Conservation (phyloP, 768 basidiomycete species). For the Holtermanniella nyarrowii region DNA sequence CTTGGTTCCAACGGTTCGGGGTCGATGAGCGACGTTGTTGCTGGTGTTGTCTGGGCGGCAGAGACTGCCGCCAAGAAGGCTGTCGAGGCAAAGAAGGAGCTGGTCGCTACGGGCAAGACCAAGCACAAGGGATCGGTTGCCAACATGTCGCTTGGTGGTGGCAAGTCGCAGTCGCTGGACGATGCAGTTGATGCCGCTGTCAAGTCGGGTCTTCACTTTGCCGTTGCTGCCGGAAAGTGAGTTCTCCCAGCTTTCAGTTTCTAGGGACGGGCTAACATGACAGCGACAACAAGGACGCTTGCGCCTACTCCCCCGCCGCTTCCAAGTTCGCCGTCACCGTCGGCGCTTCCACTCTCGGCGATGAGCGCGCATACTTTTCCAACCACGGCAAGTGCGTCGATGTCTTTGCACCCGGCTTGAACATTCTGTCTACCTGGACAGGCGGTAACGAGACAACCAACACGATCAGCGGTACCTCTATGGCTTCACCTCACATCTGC, state of each 20-base stretch:
- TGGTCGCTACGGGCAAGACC: constrained; percentile 62
- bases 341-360: constrained; percentile 54
- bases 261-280: constrained; percentile 18
- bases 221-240: constrained; percentile 77
- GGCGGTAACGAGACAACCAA: constrained; percentile 53
- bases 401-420: constrained; percentile 80
- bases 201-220: constrained; percentile 76
- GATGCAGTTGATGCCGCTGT: constrained; percentile 77
- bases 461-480: constrained; percentile 52
- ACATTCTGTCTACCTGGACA: constrained; percentile 82
- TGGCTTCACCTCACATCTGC: constrained; percentile 78
- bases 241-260: not conserved
- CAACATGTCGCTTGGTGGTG: constrained; percentile 93
- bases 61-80: constrained; percentile 48
- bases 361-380: constrained; percentile 54
- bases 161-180: constrained; percentile 77
- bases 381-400: constrained; percentile 87
- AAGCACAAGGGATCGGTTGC: constrained; percentile 70
- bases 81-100: constrained; percentile 54
- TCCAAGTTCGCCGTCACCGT: constrained; percentile 87
- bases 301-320: constrained; percentile 82
- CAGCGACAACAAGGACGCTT: constrained; percentile 80
- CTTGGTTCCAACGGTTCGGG: constrained; percentile 91
- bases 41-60: constrained; percentile 74
- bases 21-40: constrained; percentile 85